Conservation (phyloP, 225 moss, liverwort and hornwort genomes). For the Bryoerythrophyllum caledonicum region DNA sequence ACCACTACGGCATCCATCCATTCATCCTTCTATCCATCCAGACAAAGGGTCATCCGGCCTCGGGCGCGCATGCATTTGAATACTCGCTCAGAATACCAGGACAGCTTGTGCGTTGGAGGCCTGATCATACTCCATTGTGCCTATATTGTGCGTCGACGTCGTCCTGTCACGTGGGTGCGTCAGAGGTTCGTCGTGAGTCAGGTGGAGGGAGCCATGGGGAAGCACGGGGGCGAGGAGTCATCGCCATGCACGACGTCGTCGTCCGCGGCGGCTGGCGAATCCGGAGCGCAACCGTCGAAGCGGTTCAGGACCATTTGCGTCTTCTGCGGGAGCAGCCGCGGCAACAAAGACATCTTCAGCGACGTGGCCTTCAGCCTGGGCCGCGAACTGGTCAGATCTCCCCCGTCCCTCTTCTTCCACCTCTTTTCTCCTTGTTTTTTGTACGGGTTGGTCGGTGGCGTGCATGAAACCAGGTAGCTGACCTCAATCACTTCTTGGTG, state of each 20-base stretch:
- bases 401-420: too few species aligned
- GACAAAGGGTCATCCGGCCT: neutral
- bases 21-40: neutral
- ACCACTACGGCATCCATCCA: too few species aligned
- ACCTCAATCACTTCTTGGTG: neutral
- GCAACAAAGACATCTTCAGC: slow-evolving; percentile 46
- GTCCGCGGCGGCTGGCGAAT: too few species aligned
- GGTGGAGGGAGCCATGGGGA: neutral
- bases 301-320: slow-evolving; percentile 41
- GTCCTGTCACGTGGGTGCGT: too few species aligned
- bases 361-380: slow-evolving; percentile 34
- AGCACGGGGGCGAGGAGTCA: neutral
- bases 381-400: slow-evolving; percentile 29
- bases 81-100: neutral
- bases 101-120: too few species aligned
- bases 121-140: too few species aligned
- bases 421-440: too few species aligned
- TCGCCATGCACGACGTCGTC: neutral
- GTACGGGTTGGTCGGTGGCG: neutral
- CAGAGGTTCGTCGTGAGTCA: too few species aligned
- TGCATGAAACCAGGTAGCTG: neutral
- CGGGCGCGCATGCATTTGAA: neutral
- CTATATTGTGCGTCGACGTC: too few species aligned
- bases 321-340: slow-evolving; percentile 44
- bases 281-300: neutral